Evolutionary conservation across 139 green algal genomes (phyloP).

Genomic region (Chlorella sorokiniana): DNA sequence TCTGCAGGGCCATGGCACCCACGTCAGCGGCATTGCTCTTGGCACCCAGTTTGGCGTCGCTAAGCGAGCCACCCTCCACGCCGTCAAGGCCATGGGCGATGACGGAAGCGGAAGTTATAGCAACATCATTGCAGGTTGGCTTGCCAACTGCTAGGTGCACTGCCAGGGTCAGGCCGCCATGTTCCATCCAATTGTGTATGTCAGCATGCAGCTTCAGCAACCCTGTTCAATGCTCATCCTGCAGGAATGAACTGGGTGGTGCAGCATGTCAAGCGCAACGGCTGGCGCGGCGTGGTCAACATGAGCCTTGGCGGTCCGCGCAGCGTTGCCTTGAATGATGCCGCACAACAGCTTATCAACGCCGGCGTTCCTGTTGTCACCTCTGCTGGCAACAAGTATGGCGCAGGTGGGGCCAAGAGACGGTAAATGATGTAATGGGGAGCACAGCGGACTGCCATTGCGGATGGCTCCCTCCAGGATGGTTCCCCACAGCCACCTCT

Average conservation of each 20-base stretch:
- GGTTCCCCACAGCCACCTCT: no score
- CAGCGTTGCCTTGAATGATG: slow-evolving; percentile 60
- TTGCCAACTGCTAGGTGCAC: not conserved
- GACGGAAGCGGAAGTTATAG: slow-evolving; percentile 53
- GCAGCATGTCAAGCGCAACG: slow-evolving; percentile 33
- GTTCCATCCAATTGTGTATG: not conserved
- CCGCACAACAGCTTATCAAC: slow-evolving; percentile 28
- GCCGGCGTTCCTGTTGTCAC: slow-evolving; percentile 39
- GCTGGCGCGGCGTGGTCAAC: slow-evolving; percentile 58
- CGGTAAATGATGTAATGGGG: not conserved
- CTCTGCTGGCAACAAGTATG: slow-evolving; percentile 58
- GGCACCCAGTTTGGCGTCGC: slow-evolving; percentile 70
- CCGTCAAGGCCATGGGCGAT: slow-evolving; percentile 45
- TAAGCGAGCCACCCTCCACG: slow-evolving; percentile 51
- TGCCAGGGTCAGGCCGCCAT: not conserved
- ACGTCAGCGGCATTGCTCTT: slow-evolving; percentile 58
- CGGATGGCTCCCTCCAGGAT: no score
- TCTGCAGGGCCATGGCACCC: slow-evolving; percentile 66
- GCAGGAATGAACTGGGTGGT: slow-evolving; percentile 53
- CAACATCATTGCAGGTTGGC: slow-evolving; percentile 55
- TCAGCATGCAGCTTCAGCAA: not conserved
- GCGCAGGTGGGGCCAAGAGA: slow-evolving; percentile 2
- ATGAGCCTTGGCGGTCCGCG: slow-evolving; percentile 65
- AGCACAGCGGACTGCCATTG: no score
- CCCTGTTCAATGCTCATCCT: no score